phyloP scores from a whole-genome alignment of 2,329 filamentous ascomycete genomes.

The Talaromyces sp. region DNA sequence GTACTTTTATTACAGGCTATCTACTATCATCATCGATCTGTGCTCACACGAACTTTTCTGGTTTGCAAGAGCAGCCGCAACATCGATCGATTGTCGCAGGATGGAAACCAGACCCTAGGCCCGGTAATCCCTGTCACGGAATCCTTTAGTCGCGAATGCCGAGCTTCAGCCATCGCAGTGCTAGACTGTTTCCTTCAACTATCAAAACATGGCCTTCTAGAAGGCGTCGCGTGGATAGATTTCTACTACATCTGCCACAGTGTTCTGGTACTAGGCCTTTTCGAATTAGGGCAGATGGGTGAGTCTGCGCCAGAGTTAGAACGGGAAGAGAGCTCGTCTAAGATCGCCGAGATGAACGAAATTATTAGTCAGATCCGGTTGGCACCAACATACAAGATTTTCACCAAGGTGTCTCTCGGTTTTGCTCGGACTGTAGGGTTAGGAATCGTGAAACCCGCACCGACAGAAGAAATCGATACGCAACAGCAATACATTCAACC shows the following conservation, averaged over 20 bases:
- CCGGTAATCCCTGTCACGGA: conserved; percentile 20
- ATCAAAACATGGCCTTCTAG: conserved; percentile 31
- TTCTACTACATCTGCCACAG: conserved; percentile 38
- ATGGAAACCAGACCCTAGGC: conserved; percentile 16
- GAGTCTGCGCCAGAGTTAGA: background rate
- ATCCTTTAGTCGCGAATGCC: conserved; percentile 24
- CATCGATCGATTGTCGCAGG: conserved; percentile 10
- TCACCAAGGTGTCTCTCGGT: conserved; percentile 12
- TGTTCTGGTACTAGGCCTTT: conserved; percentile 32
- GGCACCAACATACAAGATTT: conserved; percentile 17
- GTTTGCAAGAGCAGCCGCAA: conserved; percentile 20
- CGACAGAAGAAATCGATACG: background rate
- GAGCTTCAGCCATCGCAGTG: conserved; percentile 32
- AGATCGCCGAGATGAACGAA: conserved; percentile 5
- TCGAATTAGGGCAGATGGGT: conserved; percentile 16
- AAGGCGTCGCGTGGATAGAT: conserved; percentile 36
- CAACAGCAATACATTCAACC: background rate
- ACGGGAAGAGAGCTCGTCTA: background rate
- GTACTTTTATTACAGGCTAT: conserved; percentile 32
- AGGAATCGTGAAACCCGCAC: background rate
- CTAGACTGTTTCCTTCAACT: conserved; percentile 30
- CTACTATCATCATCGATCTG: conserved; percentile 33
- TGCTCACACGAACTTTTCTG: conserved; percentile 32
- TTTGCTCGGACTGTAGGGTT: conserved; percentile 13
- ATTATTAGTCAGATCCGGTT: conserved; percentile 6